Evolutionary conservation across 108 stramenopile species (phyloP).

Genomic region (Skeletonema tropicum): DNA sequence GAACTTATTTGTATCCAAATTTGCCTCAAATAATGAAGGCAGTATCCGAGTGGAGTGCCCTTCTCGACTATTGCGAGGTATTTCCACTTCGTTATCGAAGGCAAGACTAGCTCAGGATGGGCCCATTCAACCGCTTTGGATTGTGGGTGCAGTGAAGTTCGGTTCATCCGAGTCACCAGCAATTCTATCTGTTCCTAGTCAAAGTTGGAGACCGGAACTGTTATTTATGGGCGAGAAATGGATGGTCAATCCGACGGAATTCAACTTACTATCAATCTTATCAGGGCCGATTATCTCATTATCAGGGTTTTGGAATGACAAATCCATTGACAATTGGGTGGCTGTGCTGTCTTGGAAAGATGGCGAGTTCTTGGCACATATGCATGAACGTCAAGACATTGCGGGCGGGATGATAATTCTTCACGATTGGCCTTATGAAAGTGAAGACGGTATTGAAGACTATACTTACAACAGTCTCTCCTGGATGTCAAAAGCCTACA

Average conservation of each 20-base stretch:
- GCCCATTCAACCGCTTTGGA: slow-evolving; percentile 5
- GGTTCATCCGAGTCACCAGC: neutral
- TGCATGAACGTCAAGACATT: neutral
- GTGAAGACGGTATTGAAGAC: too few relatives aligned
- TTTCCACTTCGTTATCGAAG: neutral
- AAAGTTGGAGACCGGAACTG: neutral
- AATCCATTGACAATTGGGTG: neutral
- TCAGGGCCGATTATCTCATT: too few relatives aligned
- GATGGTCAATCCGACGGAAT: too few relatives aligned
- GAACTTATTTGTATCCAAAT: neutral
- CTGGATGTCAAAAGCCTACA: neutral
- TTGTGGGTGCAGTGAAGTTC: slow-evolving; percentile 2
- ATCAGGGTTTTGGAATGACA: too few relatives aligned
- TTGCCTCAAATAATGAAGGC: neutral
- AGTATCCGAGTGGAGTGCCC: neutral
- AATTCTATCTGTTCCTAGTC: neutral
- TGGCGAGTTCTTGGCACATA: neutral
- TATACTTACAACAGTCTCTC: too few relatives aligned
- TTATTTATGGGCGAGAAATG: slow-evolving; percentile 7
- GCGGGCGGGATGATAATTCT: neutral
- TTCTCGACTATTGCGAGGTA: neutral
- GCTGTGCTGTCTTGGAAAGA: slow-evolving; percentile 2
- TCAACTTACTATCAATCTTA: too few relatives aligned
- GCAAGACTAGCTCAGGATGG: neutral
- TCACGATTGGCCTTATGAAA: neutral